These are phyloP conservation scores for Candida taoyuanica DNA, from an alignment of 805 yeast genomes.

Conservation along the genomic window DNA sequence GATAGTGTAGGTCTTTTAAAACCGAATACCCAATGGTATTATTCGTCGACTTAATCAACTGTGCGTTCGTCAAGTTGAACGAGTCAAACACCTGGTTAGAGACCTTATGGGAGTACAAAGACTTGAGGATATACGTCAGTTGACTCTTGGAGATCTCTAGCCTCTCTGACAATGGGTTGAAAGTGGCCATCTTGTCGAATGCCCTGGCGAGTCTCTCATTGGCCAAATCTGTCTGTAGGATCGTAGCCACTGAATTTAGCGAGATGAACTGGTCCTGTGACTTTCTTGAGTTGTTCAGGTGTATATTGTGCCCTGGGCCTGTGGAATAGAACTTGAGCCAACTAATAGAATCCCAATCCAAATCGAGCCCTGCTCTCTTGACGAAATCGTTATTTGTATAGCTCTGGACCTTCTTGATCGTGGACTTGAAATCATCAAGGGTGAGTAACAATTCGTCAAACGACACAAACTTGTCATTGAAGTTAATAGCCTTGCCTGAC, in stretches of 20 bases:
- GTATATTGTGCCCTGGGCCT: slow-evolving; percentile 10
- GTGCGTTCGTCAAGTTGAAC: slow-evolving; percentile 22
- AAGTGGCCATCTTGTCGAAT: slow-evolving; percentile 27
- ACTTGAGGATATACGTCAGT: slow-evolving; percentile 29
- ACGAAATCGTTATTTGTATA: slow-evolving; percentile 29
- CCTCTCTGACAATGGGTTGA: slow-evolving; percentile 27
- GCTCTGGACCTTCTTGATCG: slow-evolving; percentile 30
- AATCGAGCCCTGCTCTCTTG: slow-evolving; percentile 28
- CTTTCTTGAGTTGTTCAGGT: not conserved
- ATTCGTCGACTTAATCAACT: slow-evolving; percentile 24
- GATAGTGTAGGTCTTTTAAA: slow-evolving; percentile 34
- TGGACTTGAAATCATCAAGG: slow-evolving; percentile 28
- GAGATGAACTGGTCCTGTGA: slow-evolving; percentile 28
- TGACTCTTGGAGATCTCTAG: slow-evolving; percentile 34
- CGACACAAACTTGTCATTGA: slow-evolving; percentile 33
- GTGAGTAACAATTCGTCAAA: slow-evolving; percentile 34
- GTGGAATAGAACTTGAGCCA: slow-evolving; percentile 19
- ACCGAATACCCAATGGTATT: slow-evolving; percentile 28
- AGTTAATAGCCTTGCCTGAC: slow-evolving; percentile 32
- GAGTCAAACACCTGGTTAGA: slow-evolving; percentile 33
- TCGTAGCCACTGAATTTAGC: slow-evolving; percentile 36
- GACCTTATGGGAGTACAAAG: slow-evolving; percentile 36
- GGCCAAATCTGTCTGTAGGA: slow-evolving; percentile 37
- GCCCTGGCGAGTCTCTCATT: slow-evolving; percentile 29
- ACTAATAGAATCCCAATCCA: slow-evolving; percentile 32